These are phyloP conservation scores for Pouteria campechiana DNA, from an alignment of 179 eudicot genomes.

Conservation along the genomic window DNA sequence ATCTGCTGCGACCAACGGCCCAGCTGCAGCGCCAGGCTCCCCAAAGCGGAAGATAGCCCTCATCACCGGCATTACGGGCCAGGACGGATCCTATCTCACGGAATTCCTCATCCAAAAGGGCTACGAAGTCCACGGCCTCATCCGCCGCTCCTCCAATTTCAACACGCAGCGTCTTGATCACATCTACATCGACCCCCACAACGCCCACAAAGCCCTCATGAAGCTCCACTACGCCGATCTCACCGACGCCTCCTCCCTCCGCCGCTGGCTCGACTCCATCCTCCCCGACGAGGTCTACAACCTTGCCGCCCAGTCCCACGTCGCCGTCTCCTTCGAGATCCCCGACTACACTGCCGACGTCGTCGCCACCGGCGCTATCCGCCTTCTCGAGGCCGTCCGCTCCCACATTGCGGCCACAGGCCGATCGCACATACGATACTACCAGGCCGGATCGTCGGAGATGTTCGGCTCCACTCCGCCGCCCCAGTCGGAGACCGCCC, in stretches of 20 bases:
- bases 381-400: constrained; percentile 75
- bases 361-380: constrained; percentile 82
- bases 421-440: constrained; percentile 49
- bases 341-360: constrained; percentile 97
- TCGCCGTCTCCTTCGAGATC: constrained; percentile 93
- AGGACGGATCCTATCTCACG: constrained; percentile 95
- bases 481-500: constrained; percentile 64
- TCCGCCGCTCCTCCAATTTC: constrained; percentile 89
- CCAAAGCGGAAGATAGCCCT: constrained; percentile 42
- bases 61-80: constrained; percentile 92
- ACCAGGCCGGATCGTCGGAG: constrained; percentile 95
- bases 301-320: constrained; percentile 93
- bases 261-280: constrained; percentile 73
- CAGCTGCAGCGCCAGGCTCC: background rate
- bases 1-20: constrained; percentile 10
- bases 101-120: constrained; percentile 64
- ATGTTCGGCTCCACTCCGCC: constrained; percentile 98
- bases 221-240: constrained; percentile 97
- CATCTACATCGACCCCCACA: constrained; percentile 97
- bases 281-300: constrained; percentile 87
- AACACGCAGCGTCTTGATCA: constrained; percentile 93
- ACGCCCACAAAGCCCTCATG: constrained; percentile 63
- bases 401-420: constrained; percentile 73
- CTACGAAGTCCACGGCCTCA: constrained; percentile 82
- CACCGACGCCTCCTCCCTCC: constrained; percentile 79